phyloP scores from a whole-genome alignment of 2,329 filamentous ascomycete species.

The Sporothrix sp. region DNA sequence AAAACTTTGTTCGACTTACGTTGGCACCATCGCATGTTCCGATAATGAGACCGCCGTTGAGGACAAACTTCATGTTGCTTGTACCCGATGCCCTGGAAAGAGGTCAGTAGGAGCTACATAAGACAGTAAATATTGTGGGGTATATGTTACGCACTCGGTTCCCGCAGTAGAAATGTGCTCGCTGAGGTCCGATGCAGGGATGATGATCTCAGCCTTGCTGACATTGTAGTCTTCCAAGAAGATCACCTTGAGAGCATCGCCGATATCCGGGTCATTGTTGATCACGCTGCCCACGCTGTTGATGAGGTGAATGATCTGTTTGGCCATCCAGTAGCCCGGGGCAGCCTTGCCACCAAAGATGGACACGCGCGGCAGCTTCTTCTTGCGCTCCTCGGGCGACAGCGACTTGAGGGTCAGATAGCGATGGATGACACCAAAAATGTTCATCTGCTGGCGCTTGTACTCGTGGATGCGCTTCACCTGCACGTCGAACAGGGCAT shows the following conservation, averaged over 20 bases:
- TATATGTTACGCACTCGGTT: conserved; percentile 71
- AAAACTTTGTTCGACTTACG: conserved; percentile 56
- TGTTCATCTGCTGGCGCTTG: conserved; percentile 98
- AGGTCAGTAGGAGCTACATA: too few species aligned
- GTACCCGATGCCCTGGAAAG: conserved; percentile 57
- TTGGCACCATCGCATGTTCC: conserved; percentile 97
- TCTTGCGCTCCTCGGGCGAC: conserved; percentile 75
- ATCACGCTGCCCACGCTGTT: conserved; percentile 85
- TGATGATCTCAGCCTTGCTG: conserved; percentile 96
- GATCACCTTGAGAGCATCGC: conserved; percentile 90
- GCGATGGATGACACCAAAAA: conserved; percentile 93
- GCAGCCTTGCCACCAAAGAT: conserved; percentile 98
- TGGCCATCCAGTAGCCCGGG: conserved; percentile 99
- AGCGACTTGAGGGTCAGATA: conserved; percentile 84
- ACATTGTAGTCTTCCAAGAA: conserved; percentile 99
- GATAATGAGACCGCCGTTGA: conserved; percentile 95
- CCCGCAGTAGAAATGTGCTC: conserved; percentile 98
- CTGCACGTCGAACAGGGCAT: conserved; percentile 88
- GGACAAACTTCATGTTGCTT: conserved; percentile 99
- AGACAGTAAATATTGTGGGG: too few species aligned
- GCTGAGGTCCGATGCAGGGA: conserved; percentile 87
- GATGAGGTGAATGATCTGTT: conserved; percentile 95
- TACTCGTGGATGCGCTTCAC: conserved; percentile 99
- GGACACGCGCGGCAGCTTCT: conserved; percentile 75
- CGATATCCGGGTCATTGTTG: conserved; percentile 86